These are phyloP conservation scores for Claviceps lovelessii DNA, from an alignment of 2,329 filamentous ascomycete genomes.

Conservation along the genomic window DNA sequence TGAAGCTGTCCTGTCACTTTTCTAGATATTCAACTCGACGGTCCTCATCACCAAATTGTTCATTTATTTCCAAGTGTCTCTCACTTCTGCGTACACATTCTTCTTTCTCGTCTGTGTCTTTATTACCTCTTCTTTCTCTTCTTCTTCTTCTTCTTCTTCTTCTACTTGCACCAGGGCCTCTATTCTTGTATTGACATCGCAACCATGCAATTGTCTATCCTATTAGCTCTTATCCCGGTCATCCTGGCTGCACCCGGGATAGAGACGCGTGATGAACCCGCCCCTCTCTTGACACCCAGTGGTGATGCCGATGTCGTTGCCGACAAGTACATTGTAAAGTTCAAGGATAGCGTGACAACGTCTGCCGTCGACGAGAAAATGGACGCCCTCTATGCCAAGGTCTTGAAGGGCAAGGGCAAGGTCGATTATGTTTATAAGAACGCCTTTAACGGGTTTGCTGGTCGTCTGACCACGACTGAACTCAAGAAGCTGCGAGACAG, in stretches of 20 bases:
- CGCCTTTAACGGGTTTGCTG: constrained; percentile 14
- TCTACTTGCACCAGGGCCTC: not conserved
- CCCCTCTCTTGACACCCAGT: constrained; percentile 12
- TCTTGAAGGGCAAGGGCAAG: constrained; percentile 7
- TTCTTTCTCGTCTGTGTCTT: not conserved
- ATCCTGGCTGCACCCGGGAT: constrained; percentile 10
- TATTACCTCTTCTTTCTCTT: not conserved
- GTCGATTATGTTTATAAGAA: constrained; percentile 13
- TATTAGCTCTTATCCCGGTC: constrained; percentile 12
- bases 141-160: not conserved
- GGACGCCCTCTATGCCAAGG: constrained; percentile 5
- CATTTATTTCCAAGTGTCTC: not conserved
- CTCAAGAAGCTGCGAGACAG: constrained; percentile 12
- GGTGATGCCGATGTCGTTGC: constrained; percentile 9
- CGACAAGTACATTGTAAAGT: constrained; percentile 19
- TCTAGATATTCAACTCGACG: not conserved
- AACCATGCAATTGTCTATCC: constrained; percentile 13
- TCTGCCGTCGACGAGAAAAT: constrained; percentile 8
- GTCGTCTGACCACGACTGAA: constrained; percentile 8
- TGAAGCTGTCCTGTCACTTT: not conserved
- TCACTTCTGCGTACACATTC: not conserved
- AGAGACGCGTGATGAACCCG: constrained; percentile 12
- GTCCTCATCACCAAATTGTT: not conserved
- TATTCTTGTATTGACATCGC: not conserved
- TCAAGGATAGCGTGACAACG: constrained; percentile 10